phyloP scores from a whole-genome alignment of 2,329 filamentous ascomycete species.

The Pyrenochaeta sp. region DNA sequence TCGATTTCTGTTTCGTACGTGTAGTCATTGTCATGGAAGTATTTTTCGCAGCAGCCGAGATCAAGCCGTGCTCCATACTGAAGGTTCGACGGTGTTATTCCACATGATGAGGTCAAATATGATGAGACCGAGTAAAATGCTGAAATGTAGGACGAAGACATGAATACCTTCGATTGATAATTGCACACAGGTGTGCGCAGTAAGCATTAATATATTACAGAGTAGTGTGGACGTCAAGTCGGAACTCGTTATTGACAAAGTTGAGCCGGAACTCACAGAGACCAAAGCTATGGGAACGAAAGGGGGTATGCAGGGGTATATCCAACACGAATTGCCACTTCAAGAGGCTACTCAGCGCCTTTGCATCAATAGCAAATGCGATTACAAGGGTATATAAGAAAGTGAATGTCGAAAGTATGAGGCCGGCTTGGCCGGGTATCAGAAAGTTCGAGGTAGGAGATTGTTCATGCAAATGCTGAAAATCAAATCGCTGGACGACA shows the following conservation, averaged over 20 bases:
- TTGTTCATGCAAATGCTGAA: slow-evolving; percentile 20
- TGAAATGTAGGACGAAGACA: not conserved
- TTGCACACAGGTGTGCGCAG: slow-evolving; percentile 5
- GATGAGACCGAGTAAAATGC: not conserved
- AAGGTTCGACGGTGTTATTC: too few species aligned
- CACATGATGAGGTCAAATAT: not conserved
- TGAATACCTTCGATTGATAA: slow-evolving; percentile 5
- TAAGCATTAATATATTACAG: slow-evolving; percentile 29
- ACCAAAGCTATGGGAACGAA: slow-evolving; percentile 14
- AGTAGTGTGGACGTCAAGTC: slow-evolving; percentile 25
- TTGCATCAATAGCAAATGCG: slow-evolving; percentile 13
- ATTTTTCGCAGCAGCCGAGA: not conserved
- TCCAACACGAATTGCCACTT: slow-evolving; percentile 3
- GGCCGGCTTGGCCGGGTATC: slow-evolving; percentile 37
- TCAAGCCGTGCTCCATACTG: too few species aligned
- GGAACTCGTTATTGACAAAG: slow-evolving; percentile 25
- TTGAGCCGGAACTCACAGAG: slow-evolving; percentile 16
- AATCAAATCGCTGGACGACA: slow-evolving; percentile 20
- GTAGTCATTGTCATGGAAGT: not conserved
- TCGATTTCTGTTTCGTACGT: too few species aligned
- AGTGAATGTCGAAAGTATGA: slow-evolving; percentile 11
- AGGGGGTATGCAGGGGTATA: slow-evolving; percentile 25
- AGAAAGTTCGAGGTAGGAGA: slow-evolving; percentile 22
- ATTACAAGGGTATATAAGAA: slow-evolving; percentile 18
- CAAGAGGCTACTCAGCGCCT: slow-evolving; percentile 6